These are phyloP conservation scores for Dendrothele bispora DNA, from an alignment of 768 basidiomycete genomes.

Conservation along the genomic window DNA sequence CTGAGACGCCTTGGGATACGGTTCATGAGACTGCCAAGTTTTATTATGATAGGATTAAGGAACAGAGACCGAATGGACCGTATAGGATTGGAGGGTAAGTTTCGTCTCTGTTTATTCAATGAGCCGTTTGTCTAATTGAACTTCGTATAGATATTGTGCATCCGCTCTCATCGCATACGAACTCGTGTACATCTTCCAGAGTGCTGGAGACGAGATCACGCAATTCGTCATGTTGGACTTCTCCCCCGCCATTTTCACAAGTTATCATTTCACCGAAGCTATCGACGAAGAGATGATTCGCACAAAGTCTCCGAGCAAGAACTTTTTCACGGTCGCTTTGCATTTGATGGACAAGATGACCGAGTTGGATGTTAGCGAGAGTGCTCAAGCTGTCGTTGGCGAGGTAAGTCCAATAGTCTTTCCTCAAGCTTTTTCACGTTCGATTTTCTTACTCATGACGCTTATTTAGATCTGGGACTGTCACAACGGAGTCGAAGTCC, in stretches of 20 bases:
- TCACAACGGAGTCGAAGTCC: constrained; percentile 1
- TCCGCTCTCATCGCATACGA: constrained; percentile 6
- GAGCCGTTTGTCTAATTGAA: too few species aligned
- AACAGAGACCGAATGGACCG: too few species aligned
- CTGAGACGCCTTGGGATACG: constrained; percentile 11
- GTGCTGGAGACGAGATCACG: background rate
- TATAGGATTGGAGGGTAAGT: constrained; percentile 3
- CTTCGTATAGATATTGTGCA: constrained; percentile 7
- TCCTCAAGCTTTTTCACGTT: background rate
- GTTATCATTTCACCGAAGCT: background rate
- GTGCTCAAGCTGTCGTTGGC: background rate
- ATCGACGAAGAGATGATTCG: constrained; percentile 1
- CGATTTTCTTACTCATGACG: background rate
- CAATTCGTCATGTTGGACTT: constrained; percentile 9
- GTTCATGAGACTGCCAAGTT: constrained; percentile 7
- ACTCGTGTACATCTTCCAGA: constrained; percentile 5
- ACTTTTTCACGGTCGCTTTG: background rate
- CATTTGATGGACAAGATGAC: constrained; percentile 4
- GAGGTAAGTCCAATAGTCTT: constrained; percentile 1
- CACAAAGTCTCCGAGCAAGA: constrained; percentile 1
- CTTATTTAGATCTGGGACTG: constrained; percentile 1
- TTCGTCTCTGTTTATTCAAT: too few species aligned
- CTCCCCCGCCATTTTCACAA: constrained; percentile 5
- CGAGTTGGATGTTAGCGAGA: constrained; percentile 1
- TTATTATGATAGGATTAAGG: constrained; percentile 15